These are phyloP conservation scores for Jimgerdemannia flammicorona DNA, from an alignment of 192 early-diverging fungal genomes.

Conservation along the genomic window DNA sequence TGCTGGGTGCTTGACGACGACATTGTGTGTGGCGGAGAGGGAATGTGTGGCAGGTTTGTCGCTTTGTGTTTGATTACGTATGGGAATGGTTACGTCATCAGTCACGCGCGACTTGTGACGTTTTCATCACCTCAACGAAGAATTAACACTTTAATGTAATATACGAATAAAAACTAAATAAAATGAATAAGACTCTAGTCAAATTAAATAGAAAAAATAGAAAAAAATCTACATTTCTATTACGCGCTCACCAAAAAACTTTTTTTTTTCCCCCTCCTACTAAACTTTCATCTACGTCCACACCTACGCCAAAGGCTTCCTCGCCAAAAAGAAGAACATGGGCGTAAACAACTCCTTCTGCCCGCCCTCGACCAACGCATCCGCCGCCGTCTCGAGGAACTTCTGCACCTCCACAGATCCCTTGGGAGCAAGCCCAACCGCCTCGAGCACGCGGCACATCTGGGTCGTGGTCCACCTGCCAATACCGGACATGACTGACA, in stretches of 20 bases:
- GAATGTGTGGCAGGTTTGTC: no score
- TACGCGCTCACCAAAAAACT: neutral
- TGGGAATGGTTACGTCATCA: no score
- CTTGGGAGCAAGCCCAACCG: constrained; percentile 75
- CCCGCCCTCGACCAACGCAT: constrained; percentile 79
- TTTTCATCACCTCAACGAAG: no score
- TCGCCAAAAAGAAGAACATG: constrained; percentile 86
- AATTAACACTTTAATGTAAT: no score
- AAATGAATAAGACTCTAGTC: no score
- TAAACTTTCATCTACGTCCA: neutral
- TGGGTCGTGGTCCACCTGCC: constrained; percentile 75
- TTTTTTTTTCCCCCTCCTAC: neutral
- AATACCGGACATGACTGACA: constrained; percentile 43
- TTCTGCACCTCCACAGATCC: constrained; percentile 83
- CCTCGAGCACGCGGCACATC: constrained; percentile 75
- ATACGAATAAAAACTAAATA: no score
- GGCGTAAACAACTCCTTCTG: constrained; percentile 85
- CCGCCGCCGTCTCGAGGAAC: constrained; percentile 77
- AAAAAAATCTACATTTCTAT: no score
- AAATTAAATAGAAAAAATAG: no score
- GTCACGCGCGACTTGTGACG: no score
- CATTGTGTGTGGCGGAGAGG: no score
- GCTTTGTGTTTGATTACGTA: no score
- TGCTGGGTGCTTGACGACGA: no score
- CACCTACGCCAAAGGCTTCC: constrained; percentile 46